A percentile compares a stretch with the other conserved stretches of the same genome.
Conservation (phyloP, 331 rosid species). For the Arachis monticola region DNA sequence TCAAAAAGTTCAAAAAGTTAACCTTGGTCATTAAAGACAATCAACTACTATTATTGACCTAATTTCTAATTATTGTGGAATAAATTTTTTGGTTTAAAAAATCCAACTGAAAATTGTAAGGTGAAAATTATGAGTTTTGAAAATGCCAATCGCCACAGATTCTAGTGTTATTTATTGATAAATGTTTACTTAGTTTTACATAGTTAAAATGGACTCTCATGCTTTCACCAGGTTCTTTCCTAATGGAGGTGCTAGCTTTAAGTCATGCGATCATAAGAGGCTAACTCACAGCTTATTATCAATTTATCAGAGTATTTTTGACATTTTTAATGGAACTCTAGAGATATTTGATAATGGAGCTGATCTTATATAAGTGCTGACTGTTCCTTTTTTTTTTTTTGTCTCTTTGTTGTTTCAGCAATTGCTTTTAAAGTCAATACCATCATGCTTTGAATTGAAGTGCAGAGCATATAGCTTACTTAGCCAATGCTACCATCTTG, state of each 20-base stretch:
- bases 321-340: background rate
- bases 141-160: too few species aligned
- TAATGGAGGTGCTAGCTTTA: background rate
- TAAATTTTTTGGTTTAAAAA: too few species aligned
- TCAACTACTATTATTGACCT: background rate
- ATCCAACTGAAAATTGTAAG: background rate
- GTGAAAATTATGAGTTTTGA: too few species aligned
- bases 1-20: background rate
- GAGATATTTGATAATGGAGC: background rate
- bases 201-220: background rate
- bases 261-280: background rate
- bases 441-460: conserved; percentile 88
- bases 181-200: background rate
- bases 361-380: background rate
- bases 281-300: background rate
- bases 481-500: conserved; percentile 92
- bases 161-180: too few species aligned
- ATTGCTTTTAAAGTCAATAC: conserved; percentile 76
- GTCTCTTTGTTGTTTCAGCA: conserved; percentile 48
- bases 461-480: conserved; percentile 89
- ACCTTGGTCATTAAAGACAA: background rate
- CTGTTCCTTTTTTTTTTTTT: background rate
- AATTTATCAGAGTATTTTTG: background rate
- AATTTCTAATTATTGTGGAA: background rate
- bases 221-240: background rate